Evolutionary conservation across 345 rosid genomes (phyloP).

Genomic region (Trapa incisa): DNA sequence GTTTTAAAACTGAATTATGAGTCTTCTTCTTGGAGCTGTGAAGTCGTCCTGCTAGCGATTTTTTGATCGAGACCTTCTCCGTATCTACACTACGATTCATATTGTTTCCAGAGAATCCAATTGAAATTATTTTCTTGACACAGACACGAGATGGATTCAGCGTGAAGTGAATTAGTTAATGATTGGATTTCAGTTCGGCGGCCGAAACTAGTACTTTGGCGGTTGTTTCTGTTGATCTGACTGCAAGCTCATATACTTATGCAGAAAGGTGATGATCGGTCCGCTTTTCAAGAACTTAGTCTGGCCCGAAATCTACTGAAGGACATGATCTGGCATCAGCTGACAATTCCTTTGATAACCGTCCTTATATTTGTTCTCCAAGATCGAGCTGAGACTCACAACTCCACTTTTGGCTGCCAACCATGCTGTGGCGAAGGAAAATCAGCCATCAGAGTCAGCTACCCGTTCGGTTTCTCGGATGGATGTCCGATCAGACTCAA

Average conservation of each 20-base stretch:
- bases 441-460: slow-evolving; percentile 15
- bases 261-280: slow-evolving; percentile 1
- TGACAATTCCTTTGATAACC: neutral
- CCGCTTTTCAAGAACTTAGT: neutral
- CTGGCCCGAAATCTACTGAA: neutral
- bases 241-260: neutral
- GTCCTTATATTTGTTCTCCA: neutral
- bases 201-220: neutral
- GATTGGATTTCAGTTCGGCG: too few species aligned
- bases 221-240: neutral
- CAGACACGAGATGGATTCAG: too few species aligned
- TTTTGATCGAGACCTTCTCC: neutral
- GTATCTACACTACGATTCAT: too few species aligned
- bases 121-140: too few species aligned
- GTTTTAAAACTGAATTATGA: neutral
- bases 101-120: too few species aligned
- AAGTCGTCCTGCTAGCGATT: neutral
- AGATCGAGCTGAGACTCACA: slow-evolving; percentile 9
- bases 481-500: slow-evolving; percentile 33
- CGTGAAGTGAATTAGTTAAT: too few species aligned
- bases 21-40: neutral
- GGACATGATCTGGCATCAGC: neutral
- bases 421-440: slow-evolving; percentile 26
- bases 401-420: slow-evolving; percentile 8
- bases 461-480: slow-evolving; percentile 69